A percentile compares a stretch with the other conserved stretches of the same genome.
phyloP scores from a whole-genome alignment of 2,329 filamentous ascomycete species.

The Epichloe uncinata region DNA sequence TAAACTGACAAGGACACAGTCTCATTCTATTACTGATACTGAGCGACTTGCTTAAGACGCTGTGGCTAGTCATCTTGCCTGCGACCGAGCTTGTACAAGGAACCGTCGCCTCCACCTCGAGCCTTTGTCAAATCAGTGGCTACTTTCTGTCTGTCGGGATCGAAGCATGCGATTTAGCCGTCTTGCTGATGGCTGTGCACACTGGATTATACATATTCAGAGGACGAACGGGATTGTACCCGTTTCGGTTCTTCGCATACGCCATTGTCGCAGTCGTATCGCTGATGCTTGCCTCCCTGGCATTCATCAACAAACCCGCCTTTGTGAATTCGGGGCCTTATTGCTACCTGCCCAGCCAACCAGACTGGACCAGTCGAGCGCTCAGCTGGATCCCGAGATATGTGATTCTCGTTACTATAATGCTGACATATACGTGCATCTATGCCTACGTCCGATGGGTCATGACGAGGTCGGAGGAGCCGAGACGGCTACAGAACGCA shows the following conservation, averaged over 20 bases:
- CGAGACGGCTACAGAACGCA: slow-evolving; percentile 1
- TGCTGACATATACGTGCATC: slow-evolving; percentile 53
- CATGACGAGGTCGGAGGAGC: slow-evolving; percentile 26
- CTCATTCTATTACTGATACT: slow-evolving; percentile 63
- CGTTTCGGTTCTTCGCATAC: slow-evolving; percentile 49
- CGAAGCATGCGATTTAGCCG: slow-evolving; percentile 57
- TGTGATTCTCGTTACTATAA: slow-evolving; percentile 49
- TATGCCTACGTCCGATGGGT: slow-evolving; percentile 49
- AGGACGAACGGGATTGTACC: slow-evolving; percentile 51
- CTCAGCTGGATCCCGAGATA: slow-evolving; percentile 66
- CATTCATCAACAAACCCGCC: slow-evolving; percentile 44
- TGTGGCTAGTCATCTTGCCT: slow-evolving; percentile 55
- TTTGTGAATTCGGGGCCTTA: slow-evolving; percentile 53
- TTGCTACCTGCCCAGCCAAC: slow-evolving; percentile 54
- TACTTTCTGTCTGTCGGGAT: slow-evolving; percentile 55
- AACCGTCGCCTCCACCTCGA: slow-evolving; percentile 33
- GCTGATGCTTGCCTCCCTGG: slow-evolving; percentile 43
- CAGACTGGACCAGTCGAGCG: slow-evolving; percentile 54
- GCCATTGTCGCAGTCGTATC: slow-evolving; percentile 44
- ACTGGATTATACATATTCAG: slow-evolving; percentile 59
- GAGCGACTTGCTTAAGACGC: slow-evolving; percentile 56
- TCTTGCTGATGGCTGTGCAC: slow-evolving; percentile 61
- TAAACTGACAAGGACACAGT: slow-evolving; percentile 22
- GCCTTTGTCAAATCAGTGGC: slow-evolving; percentile 54
- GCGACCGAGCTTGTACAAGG: slow-evolving; percentile 42